Evolutionary conservation across 768 basidiomycete species (phyloP).

Genomic region (Trametes cinnabarina): DNA sequence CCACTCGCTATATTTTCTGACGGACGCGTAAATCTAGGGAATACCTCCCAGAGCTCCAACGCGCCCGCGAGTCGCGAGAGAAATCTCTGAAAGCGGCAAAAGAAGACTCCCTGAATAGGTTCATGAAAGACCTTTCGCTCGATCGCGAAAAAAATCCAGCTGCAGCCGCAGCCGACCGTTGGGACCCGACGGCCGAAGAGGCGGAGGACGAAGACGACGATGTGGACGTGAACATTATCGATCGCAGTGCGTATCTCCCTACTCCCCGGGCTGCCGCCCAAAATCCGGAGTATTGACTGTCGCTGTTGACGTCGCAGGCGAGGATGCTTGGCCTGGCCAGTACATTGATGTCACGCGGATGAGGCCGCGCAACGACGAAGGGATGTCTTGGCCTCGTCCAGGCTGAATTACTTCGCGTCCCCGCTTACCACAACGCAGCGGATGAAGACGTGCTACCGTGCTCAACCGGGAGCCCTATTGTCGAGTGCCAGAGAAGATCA

Average conservation of each 20-base stretch:
- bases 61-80: conserved; percentile 63
- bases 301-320: conserved; percentile 42
- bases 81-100: conserved; percentile 63
- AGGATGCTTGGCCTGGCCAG: conserved; percentile 68
- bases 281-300: not conserved
- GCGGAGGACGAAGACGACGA: conserved; percentile 51
- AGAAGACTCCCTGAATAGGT: conserved; percentile 69
- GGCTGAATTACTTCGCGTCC: conserved; percentile 33
- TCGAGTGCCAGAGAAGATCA: not conserved
- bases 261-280: too few relatives aligned
- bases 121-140: conserved; percentile 78
- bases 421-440: not conserved
- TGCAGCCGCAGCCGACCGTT: conserved; percentile 53
- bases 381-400: conserved; percentile 72
- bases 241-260: conserved; percentile 54
- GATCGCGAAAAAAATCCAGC: conserved; percentile 67
- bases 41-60: conserved; percentile 86
- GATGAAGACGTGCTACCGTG: not conserved
- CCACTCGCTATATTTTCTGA: too few relatives aligned
- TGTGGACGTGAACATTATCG: conserved; percentile 57
- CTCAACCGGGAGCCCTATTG: too few relatives aligned
- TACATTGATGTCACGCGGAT: conserved; percentile 73
- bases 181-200: conserved; percentile 59
- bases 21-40: conserved; percentile 52
- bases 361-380: conserved; percentile 51